A percentile compares a stretch with the other conserved stretches of the same genome.
phyloP scores from a whole-genome alignment of 768 basidiomycete genomes.

The Mycena rosella region DNA sequence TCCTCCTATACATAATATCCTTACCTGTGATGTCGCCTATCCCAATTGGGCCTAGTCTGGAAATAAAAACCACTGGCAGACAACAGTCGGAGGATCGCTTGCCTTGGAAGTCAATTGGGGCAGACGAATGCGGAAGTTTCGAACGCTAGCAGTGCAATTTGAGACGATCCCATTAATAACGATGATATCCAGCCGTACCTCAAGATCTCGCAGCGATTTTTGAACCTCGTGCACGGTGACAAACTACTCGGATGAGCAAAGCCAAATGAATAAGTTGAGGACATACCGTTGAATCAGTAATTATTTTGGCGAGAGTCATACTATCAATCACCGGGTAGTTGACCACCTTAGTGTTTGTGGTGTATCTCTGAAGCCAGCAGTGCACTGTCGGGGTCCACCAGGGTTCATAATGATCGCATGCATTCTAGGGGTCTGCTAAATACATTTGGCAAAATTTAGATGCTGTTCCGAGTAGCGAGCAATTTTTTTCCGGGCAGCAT shows the following conservation, averaged over 20 bases:
- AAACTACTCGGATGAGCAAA: neutral
- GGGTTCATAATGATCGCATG: no score
- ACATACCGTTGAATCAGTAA: neutral
- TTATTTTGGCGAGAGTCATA: neutral
- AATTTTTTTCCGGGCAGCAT: no score
- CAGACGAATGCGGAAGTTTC: neutral
- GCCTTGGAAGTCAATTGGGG: neutral
- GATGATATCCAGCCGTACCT: neutral
- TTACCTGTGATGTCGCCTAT: neutral
- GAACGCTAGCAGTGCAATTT: neutral
- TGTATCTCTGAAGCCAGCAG: no score
- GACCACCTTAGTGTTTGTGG: no score
- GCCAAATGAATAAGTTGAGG: neutral
- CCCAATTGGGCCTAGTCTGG: neutral
- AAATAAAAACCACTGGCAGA: neutral
- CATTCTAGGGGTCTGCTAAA: no score
- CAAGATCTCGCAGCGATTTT: neutral
- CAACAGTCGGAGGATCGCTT: neutral
- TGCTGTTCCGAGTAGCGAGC: no score
- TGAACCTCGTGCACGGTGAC: neutral
- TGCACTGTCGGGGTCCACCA: no score
- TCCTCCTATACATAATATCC: neutral
- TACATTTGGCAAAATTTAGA: no score
- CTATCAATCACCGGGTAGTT: no score
- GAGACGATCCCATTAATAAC: no score